Evolutionary conservation across 2,329 filamentous ascomycete genomes (phyloP), one percentile per base, ranked within the genome.

Genomic region (Lachnellula willkommii): DNA sequence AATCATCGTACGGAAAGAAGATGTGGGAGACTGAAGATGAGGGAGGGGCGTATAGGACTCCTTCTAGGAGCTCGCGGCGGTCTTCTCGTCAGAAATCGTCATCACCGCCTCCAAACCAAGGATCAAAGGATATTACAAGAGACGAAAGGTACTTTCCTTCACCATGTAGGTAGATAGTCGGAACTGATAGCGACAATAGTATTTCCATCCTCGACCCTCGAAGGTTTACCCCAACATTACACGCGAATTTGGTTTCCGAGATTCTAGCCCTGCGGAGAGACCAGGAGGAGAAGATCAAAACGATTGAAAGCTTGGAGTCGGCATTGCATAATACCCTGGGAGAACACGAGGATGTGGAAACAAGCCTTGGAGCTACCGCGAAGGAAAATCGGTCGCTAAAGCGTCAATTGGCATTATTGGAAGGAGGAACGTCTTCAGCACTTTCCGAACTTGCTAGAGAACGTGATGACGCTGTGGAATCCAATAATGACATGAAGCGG

Each of bases 211-310:
- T 96, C 32, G 94, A 99, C 68, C 91, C 94, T 3, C 84, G 93
- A 54, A 83, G 94, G 39, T 96, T 99, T 68, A 99, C 94, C 0
- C 94, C 94, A 1, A 97, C 92, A 0, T 75, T 99, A 11, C 94
- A 97, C 71, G 94, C 94, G 8, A 96, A 90, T 50, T 77, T 99
- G 6, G 93, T 99, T 1, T 93, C 93, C 0, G 94, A 99, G 71
- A 99, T 99, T 60, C 77, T 99, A 40, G 84, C 85, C 2, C 75
- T 99, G 50, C 84, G 92, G 22, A 81, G 94, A 56, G 94, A 99
- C 62, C 83, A 97, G 60, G 94, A 99, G 68, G 90, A 89, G 43
- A 96, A 96, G 73, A 82, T 87, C 46, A 89, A 84, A 65, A 81
- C 90, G 52, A 96, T 99, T 53, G 92, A 96, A 69, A 84, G 82